These are phyloP conservation scores for Corylus avellana DNA, from an alignment of 306 rosid species.

Conservation along the genomic window DNA sequence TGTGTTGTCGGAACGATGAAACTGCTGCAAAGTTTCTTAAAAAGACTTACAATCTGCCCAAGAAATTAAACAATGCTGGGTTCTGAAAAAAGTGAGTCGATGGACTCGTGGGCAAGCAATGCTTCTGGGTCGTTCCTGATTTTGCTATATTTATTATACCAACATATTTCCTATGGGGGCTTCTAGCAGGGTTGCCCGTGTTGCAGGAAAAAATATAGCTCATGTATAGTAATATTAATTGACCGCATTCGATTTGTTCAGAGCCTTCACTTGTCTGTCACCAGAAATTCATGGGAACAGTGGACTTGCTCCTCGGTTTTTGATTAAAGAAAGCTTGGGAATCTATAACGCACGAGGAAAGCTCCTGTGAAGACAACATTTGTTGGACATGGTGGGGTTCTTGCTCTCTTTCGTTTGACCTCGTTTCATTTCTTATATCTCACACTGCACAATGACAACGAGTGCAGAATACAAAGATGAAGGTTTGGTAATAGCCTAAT, in stretches of 20 bases:
- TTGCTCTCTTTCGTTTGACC: background rate
- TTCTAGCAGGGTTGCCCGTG: background rate
- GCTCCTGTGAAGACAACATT: background rate
- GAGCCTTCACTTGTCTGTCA: background rate
- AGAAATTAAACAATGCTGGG: slow-evolving; percentile 48
- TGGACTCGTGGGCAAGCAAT: background rate
- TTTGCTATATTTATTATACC: background rate
- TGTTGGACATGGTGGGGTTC: background rate
- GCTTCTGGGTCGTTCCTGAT: background rate
- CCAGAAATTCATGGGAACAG: background rate
- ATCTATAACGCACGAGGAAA: background rate
- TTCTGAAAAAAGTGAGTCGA: background rate
- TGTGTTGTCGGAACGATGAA: slow-evolving; percentile 86
- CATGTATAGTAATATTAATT: slow-evolving; percentile 20
- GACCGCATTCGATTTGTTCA: slow-evolving; percentile 10
- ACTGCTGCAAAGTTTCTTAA: slow-evolving; percentile 88
- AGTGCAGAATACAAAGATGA: background rate
- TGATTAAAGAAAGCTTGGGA: background rate
- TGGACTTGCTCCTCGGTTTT: background rate
- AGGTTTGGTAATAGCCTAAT: background rate
- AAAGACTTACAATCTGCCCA: slow-evolving; percentile 84
- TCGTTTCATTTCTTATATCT: background rate
- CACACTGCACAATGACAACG: background rate
- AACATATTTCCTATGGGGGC: background rate
- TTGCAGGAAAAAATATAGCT: background rate